Evolutionary conservation across 768 basidiomycete genomes (phyloP).

Genomic region (Gelatoporia subvermispora): DNA sequence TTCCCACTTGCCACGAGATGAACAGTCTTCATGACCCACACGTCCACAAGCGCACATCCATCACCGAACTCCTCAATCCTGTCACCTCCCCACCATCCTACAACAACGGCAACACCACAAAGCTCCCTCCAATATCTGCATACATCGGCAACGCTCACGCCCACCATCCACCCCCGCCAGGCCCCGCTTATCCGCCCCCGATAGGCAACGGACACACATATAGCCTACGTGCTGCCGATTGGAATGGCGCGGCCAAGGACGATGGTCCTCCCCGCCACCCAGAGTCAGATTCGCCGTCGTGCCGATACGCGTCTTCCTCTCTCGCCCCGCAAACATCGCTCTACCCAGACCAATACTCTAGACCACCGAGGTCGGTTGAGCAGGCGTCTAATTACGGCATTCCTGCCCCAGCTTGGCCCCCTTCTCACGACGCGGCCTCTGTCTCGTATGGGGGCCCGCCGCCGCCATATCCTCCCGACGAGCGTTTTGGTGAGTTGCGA

Average conservation of each 20-base stretch:
- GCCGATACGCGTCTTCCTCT: conserved; percentile 30
- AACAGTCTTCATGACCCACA: conserved; percentile 38
- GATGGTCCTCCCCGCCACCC: conserved; percentile 31
- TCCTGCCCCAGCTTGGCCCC: conserved; percentile 20
- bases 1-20: conserved; percentile 18
- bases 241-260: conserved; percentile 39
- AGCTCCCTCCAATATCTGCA: conserved; percentile 17
- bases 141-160: conserved; percentile 23
- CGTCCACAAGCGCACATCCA: conserved; percentile 43
- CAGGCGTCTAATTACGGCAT: conserved; percentile 22
- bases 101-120: conserved; percentile 24
- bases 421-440: conserved; percentile 32
- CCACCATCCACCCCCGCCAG: conserved; percentile 14
- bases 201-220: conserved; percentile 22
- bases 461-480: conserved; percentile 52
- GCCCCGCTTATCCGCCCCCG: conserved; percentile 4
- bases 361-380: conserved; percentile 15
- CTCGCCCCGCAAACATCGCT: conserved; percentile 8
- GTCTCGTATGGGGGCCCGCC: conserved; percentile 39
- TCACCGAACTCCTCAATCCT: conserved; percentile 47
- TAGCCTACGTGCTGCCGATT: conserved; percentile 59
- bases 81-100: conserved; percentile 30
- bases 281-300: conserved; percentile 28
- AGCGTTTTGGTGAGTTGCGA: conserved; percentile 45
- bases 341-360: conserved; percentile 14